Base-by-base conservation (phyloP, 139 green algal genomes). In the Mesotaenium endlicherianum region DNA sequence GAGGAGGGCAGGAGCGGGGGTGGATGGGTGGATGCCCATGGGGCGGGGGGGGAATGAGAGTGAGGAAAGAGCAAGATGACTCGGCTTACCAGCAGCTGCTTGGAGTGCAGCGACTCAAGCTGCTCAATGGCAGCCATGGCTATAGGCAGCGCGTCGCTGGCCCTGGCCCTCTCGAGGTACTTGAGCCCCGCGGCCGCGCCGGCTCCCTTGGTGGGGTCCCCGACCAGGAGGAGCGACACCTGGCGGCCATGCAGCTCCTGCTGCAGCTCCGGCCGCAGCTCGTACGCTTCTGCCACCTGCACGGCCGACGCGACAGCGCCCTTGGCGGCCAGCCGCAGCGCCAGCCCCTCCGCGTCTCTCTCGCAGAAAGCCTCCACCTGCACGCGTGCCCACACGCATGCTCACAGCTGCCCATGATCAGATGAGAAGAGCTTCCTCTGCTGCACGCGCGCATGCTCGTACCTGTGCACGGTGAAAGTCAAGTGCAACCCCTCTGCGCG, bases 41-140 rank as follows among this genome's bases (percentile, higher is more conserved):
- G n/a, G n/a, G n/a, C n/a, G 26, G 50, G 26, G 50, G 26, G 50
- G 26, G 50, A 64, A 26, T 34, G 50, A 64, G 50, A 64, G 50
- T 34, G 50, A 72, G 11, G 11, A 11, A 72, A 72, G 8, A 8
- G 41, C 20, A 11, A 72, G 11, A 72, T 26, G 26, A 64, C 53
- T 34, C 20, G 44, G 30, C 69, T 83, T 30, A 84, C 69, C 8
- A 84, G 77, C 40, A 84, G 64, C 4, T 83, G 60, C 77, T 84
- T 84, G 42, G 36, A 50, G 40, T 81, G 60, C 3, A 84, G 5
- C 8, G 5, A 34, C 36, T 34, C 39, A 17, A 84, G 30, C 77
- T 84, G 67, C 42, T 83, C 36, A 4, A 84, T 42, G 3, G 77
- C 77, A 14, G 26, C 77, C 77, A 83, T 83, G 38, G 6, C 41